Evolutionary conservation across 176 grass and related monocot genomes (phyloP).

Genomic region (Oryza australiensis): DNA sequence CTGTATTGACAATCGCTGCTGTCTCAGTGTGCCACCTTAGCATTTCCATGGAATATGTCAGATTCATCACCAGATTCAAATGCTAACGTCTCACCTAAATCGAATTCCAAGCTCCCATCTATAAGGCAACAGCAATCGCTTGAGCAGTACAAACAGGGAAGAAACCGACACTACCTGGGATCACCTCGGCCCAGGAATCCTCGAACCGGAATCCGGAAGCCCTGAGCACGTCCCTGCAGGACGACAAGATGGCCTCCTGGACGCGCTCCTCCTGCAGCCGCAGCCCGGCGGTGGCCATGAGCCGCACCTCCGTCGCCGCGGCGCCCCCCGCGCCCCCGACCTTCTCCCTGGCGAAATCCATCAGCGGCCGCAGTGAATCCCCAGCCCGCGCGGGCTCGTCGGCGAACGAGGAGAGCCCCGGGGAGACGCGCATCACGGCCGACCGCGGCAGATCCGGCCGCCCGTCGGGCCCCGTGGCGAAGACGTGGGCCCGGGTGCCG

Average conservation of each 20-base stretch:
- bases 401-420: constrained; percentile 75
- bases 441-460: constrained; percentile 74
- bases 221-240: constrained; percentile 63
- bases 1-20: neutral
- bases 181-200: constrained; percentile 78
- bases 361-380: constrained; percentile 51
- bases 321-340: constrained; percentile 34
- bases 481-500: constrained; percentile 79
- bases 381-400: constrained; percentile 45
- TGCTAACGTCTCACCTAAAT: neutral
- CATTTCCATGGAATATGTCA: constrained; percentile 1
- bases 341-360: constrained; percentile 58
- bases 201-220: constrained; percentile 67
- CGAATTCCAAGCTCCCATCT: neutral
- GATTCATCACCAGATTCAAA: neutral
- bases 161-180: constrained; percentile 55
- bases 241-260: constrained; percentile 62
- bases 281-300: constrained; percentile 90
- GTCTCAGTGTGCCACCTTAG: neutral
- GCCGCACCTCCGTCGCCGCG: constrained; percentile 56
- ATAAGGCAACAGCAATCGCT: constrained; percentile 1
- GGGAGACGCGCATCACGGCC: constrained; percentile 62
- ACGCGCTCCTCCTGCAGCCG: constrained; percentile 50
- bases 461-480: constrained; percentile 45
- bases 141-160: neutral